Conservation (phyloP, 495 filamentous ascomycete genomes). For the Chaetomium fimeti region DNA sequence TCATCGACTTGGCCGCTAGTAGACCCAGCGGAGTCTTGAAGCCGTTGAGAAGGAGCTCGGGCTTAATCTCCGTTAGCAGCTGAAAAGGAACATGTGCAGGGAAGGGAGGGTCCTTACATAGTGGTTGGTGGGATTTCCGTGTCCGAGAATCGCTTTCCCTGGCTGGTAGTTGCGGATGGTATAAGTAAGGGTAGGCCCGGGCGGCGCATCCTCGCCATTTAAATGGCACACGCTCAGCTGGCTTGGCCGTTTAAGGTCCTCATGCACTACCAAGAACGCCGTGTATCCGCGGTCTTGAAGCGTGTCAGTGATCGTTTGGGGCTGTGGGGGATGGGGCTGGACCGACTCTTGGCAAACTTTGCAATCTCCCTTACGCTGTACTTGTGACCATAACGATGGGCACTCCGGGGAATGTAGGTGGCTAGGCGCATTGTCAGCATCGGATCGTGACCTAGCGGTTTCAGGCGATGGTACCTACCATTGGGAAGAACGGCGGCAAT, state of each 20-base stretch:
- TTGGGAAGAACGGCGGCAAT: slow-evolving; percentile 83
- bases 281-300: slow-evolving; percentile 67
- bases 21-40: slow-evolving; percentile 92
- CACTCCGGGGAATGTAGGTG: slow-evolving; percentile 79
- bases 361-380: slow-evolving; percentile 89
- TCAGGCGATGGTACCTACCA: slow-evolving; percentile 22
- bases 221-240: slow-evolving; percentile 80
- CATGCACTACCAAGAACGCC: slow-evolving; percentile 73
- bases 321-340: not conserved
- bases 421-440: slow-evolving; percentile 33
- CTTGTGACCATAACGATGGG: slow-evolving; percentile 76
- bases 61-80: slow-evolving; percentile 38
- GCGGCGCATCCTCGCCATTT: slow-evolving; percentile 47
- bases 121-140: slow-evolving; percentile 85
- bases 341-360: slow-evolving; percentile 66
- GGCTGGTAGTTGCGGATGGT: slow-evolving; percentile 81
- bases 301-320: slow-evolving; percentile 8
- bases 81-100: no score
- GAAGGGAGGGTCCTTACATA: slow-evolving; percentile 41
- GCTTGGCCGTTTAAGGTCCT: slow-evolving; percentile 77
- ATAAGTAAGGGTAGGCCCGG: slow-evolving; percentile 73
- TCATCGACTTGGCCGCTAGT: slow-evolving; percentile 83
- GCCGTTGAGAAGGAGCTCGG: slow-evolving; percentile 91
- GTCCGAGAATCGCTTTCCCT: slow-evolving; percentile 77
- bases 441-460: no score